Conservation (phyloP, 2,329 filamentous ascomycete genomes). For the Teratosphaeria pseudoeucalypti region DNA sequence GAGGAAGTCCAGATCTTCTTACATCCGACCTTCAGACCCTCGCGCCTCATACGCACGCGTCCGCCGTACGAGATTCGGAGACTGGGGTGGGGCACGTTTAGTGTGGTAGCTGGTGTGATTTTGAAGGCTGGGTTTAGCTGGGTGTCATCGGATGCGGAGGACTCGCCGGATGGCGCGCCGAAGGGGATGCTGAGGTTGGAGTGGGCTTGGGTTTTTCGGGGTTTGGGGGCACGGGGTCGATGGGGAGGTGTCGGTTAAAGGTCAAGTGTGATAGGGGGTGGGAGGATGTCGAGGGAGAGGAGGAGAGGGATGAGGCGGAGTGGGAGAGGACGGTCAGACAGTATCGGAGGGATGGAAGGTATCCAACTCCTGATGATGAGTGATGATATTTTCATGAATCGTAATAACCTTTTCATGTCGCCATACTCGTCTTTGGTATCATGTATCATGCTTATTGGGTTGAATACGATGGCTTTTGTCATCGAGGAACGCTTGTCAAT, state of each 20-base stretch:
- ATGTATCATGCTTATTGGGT: background rate
- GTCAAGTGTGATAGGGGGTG: slow-evolving; percentile 26
- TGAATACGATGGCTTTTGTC: background rate
- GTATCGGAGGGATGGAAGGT: slow-evolving; percentile 17
- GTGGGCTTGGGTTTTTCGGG: slow-evolving; percentile 34
- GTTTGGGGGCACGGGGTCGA: slow-evolving; percentile 26
- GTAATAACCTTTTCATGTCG: background rate
- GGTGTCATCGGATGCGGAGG: slow-evolving; percentile 30
- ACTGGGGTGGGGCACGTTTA: slow-evolving; percentile 35
- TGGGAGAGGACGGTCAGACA: slow-evolving; percentile 12
- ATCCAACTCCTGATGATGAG: slow-evolving; percentile 8
- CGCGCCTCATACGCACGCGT: slow-evolving; percentile 23
- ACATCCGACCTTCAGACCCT: slow-evolving; percentile 35
- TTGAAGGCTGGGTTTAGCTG: slow-evolving; percentile 36
- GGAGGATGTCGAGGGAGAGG: slow-evolving; percentile 10
- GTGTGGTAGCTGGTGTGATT: slow-evolving; percentile 29
- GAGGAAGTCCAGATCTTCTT: slow-evolving; percentile 33
- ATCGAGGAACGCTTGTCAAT: background rate
- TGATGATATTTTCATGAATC: background rate
- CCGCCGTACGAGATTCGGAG: slow-evolving; percentile 33
- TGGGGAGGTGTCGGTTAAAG: slow-evolving; percentile 31
- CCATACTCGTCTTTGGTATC: background rate
- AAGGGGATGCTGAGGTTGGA: slow-evolving; percentile 29
- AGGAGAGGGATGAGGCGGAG: slow-evolving; percentile 17
- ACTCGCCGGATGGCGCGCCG: slow-evolving; percentile 21